Evolutionary conservation across 1,284 basidiomycete genomes (phyloP), one percentile per base, ranked within the genome.

Genomic region (Trametes hirsuta): DNA sequence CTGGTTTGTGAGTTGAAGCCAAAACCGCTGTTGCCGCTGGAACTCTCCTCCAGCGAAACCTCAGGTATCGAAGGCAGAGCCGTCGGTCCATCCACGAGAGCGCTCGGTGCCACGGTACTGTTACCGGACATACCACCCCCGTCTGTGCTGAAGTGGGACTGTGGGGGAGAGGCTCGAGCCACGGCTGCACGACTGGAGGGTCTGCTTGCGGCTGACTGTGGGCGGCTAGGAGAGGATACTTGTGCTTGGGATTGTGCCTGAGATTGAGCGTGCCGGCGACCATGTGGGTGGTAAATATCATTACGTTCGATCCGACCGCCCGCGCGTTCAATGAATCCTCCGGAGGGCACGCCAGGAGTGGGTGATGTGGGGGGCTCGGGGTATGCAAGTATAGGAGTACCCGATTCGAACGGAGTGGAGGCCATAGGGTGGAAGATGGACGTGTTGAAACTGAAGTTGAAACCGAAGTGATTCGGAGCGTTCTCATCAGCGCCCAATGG

Each of bases 361-460:
- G 88, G 89, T 9, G 88, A 90, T 51, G 84, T 83, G 1, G 88
- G 86, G 12, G 83, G 80, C 66, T 90, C 87, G 3, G 87, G 86
- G 71, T 84, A 84, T 10, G 86, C 83, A 65, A 88, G 85, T 42
- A 58, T 36, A 25, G 80, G 79, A 72, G 80, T 76, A 6, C 62
- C 63, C 22, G 64, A 61, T 21, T 63, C 62, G 24, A 64, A 67
- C 12, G 46, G 86, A 81, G 85, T 86, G 11, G 84, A 83, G 4
- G 84, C 77, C 15, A 81, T 73, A 12, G 84, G 81, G 40, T 80
- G 62, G 70, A 71, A 74, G 15, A 68, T 61, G 25, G 69, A 63
- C 10, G 60, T 61, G 15, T 71, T 66, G 74, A 87, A 82, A 53
- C 76, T 75, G 73, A 87, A 84, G 55, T 75, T 73, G 75, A 88